Base-by-base conservation (phyloP, 805 yeast species). In the Tetrapisispora phaffii region DNA sequence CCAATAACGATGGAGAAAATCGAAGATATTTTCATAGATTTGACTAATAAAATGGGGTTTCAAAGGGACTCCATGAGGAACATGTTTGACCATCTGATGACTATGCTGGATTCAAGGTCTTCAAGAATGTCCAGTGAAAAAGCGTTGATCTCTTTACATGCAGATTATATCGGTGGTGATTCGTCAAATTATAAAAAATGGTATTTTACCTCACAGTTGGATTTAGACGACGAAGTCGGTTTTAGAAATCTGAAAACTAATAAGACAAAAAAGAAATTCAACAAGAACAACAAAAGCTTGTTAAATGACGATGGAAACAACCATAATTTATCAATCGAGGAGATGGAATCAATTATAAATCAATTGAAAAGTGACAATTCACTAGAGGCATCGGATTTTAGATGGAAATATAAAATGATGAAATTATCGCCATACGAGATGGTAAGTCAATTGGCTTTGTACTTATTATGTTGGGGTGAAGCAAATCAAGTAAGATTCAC, bases 31-130 rank as follows among this genome's bases (percentile, higher is more conserved):
- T 85, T 85, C 60, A 85, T 85, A 59, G 93, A 85, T 65, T 71
- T 85, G 64, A 73, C 90, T 37, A 84, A 84, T 67, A 81, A 77
- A 65, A 82, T 85, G 60, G 94, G 94, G 60, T 85, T 85, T 74
- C 94, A 85, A 70, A 80, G 94, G 74, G 94, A 85, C 59, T 84
- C 93, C 9, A 85, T 85, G 93, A 79, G 93, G 77, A 85, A 85
- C 65, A 78, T 84, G 79, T 85, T 85, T 66, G 94, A 85, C 59
- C 85, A 82, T 68, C 82, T 85, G 60, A 83, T 85, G 94, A 80
- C 84, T 21, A 67, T 84, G 56, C 71, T 85, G 65, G 94, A 85
- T 61, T 84, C 93, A 7, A 75, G 93, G 70, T 74, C 90, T 24
- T 82, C 89, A 33, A 77, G 94, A 73, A 85, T 85, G 93, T 77